Percentiles rank a stretch among this genome's conserved stretches.
phyloP scores from a whole-genome alignment of 2,329 filamentous ascomycete genomes.

The Aotearoamyces nothofagi region DNA sequence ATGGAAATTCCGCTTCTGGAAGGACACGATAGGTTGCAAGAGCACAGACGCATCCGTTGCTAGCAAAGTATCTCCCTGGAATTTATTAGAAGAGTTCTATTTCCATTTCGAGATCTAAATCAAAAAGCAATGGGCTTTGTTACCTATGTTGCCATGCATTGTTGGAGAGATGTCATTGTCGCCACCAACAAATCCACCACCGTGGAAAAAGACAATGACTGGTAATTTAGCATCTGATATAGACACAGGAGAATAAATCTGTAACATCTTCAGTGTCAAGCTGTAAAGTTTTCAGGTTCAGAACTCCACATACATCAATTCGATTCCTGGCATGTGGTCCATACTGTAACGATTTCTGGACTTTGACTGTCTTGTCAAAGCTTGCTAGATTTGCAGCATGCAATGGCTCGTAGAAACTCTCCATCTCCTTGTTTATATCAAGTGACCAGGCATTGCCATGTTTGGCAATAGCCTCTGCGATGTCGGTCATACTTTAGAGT shows the following conservation, averaged over 20 bases:
- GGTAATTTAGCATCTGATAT: neutral
- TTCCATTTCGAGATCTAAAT: too few relatives aligned
- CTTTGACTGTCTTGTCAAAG: neutral
- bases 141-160: constrained; percentile 8
- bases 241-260: neutral
- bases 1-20: constrained; percentile 8
- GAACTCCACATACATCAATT: constrained; percentile 2
- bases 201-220: constrained; percentile 11
- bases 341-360: constrained; percentile 1
- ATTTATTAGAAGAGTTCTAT: neutral
- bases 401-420: constrained; percentile 1
- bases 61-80: constrained; percentile 13
- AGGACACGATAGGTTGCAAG: constrained; percentile 12
- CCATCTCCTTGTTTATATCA: constrained; percentile 1
- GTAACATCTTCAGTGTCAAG: neutral
- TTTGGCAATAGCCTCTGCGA: constrained; percentile 1
- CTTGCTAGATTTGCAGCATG: neutral
- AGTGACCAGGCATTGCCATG: constrained; percentile 2
- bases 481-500: neutral
- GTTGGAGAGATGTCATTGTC: constrained; percentile 8
- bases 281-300: too few relatives aligned
- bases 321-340: constrained; percentile 1
- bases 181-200: constrained; percentile 9
- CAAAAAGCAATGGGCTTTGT: neutral
- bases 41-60: constrained; percentile 13